phyloP scores from a whole-genome alignment of 2,329 filamentous ascomycete genomes.

The Alternaria sp. region DNA sequence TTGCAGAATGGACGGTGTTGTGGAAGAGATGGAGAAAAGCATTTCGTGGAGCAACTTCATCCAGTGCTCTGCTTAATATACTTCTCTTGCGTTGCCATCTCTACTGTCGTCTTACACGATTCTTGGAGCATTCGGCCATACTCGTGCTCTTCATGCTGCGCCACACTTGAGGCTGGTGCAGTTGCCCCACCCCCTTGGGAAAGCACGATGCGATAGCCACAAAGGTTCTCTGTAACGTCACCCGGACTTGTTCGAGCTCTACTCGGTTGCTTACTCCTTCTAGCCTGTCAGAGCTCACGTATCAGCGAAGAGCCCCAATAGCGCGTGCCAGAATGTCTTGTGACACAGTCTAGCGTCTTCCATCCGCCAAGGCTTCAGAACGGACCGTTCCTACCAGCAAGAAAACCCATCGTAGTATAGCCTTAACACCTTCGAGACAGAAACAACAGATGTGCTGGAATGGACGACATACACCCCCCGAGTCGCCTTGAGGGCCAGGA shows the following conservation, averaged over 20 bases:
- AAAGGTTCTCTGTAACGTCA: neutral
- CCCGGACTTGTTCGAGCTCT: neutral
- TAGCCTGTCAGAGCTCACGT: neutral
- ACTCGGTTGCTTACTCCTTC: neutral
- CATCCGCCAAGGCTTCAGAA: neutral
- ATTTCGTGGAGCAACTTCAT: neutral
- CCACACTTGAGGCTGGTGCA: neutral
- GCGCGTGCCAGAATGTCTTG: constrained; percentile 7
- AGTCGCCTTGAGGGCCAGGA: constrained; percentile 9
- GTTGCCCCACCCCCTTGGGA: neutral
- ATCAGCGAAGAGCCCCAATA: neutral
- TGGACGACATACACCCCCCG: constrained; percentile 6
- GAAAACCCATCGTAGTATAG: neutral
- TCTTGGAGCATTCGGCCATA: neutral
- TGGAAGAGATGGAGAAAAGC: neutral
- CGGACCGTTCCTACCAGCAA: constrained; percentile 5
- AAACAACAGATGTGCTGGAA: neutral
- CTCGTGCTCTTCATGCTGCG: neutral
- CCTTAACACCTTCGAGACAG: neutral
- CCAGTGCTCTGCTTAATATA: neutral
- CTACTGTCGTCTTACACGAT: neutral
- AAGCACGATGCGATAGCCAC: neutral
- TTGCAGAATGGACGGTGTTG: neutral
- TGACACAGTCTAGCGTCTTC: constrained; percentile 8
- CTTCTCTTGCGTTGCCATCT: no score